Conservation (phyloP, 768 basidiomycete species). For the Boletus insuetus region DNA sequence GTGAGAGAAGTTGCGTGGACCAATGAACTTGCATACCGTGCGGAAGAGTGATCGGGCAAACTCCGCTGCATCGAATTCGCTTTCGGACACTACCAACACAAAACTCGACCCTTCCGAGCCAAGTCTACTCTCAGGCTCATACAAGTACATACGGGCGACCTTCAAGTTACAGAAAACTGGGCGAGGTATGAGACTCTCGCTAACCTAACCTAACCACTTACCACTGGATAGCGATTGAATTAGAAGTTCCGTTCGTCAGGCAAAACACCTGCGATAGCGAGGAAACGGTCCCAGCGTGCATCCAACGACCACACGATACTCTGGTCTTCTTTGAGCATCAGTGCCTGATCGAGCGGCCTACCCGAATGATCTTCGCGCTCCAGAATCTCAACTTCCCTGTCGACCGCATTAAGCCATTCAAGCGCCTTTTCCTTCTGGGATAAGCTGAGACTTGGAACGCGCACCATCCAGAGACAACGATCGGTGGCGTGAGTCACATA, state of each 20-base stretch:
- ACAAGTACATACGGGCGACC: neutral
- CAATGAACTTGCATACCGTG: too few relatives aligned
- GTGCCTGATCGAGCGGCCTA: slow-evolving; percentile 35
- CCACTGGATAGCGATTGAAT: neutral
- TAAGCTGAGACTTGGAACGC: slow-evolving; percentile 44
- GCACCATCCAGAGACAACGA: slow-evolving; percentile 59
- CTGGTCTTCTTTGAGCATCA: slow-evolving; percentile 51
- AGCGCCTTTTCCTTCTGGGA: slow-evolving; percentile 50
- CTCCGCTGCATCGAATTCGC: too few relatives aligned
- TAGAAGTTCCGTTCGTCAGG: slow-evolving; percentile 17
- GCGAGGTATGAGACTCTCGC: too few relatives aligned
- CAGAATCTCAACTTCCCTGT: slow-evolving; percentile 41
- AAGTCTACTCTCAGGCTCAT: too few relatives aligned
- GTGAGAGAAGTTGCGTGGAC: too few relatives aligned
- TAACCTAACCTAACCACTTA: too few relatives aligned
- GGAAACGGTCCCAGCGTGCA: slow-evolving; percentile 42
- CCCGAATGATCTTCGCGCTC: slow-evolving; percentile 32
- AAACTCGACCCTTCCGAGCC: neutral
- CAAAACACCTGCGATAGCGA: slow-evolving; percentile 39
- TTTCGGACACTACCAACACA: too few relatives aligned
- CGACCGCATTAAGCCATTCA: slow-evolving; percentile 53
- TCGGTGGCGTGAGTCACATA: slow-evolving; percentile 73
- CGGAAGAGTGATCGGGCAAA: too few relatives aligned
- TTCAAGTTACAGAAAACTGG: too few relatives aligned
- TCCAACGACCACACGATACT: slow-evolving; percentile 56